Percentiles rank a stretch among this genome's conserved stretches.
These are phyloP conservation scores for Pestalotiopsis sp. DNA, from an alignment of 2,329 filamentous ascomycete genomes.

Conservation along the genomic window DNA sequence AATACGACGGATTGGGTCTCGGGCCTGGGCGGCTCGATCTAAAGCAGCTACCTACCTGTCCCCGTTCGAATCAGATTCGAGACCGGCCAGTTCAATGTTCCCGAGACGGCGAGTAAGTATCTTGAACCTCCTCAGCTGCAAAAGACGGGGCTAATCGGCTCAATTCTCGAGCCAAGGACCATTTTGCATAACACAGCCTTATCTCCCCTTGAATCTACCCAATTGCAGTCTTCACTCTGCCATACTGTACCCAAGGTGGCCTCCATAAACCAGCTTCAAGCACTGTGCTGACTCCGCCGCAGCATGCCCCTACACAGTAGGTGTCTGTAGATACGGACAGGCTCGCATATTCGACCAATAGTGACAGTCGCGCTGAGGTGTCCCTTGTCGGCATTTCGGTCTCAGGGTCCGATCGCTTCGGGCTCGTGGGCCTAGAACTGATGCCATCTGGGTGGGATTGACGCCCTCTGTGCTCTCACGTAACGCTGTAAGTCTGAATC, in stretches of 20 bases:
- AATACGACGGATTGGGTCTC: too few relatives aligned
- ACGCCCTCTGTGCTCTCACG: background rate
- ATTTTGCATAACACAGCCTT: background rate
- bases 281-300: background rate
- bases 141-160: background rate
- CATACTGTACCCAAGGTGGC: background rate
- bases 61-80: background rate
- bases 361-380: background rate
- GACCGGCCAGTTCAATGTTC: background rate
- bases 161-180: background rate
- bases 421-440: background rate
- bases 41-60: too few relatives aligned
- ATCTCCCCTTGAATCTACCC: background rate
- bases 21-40: too few relatives aligned
- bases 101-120: background rate
- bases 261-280: background rate
- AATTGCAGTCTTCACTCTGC: background rate
- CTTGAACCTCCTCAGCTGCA: background rate
- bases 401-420: background rate
- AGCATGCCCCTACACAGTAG: background rate
- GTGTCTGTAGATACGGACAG: background rate
- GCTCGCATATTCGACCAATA: background rate
- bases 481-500: background rate
- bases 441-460: background rate
- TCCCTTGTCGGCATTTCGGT: constrained; percentile 11